Evolutionary conservation across 1,139 yeast genomes (phyloP).

Genomic region (Candida glucosophila): DNA sequence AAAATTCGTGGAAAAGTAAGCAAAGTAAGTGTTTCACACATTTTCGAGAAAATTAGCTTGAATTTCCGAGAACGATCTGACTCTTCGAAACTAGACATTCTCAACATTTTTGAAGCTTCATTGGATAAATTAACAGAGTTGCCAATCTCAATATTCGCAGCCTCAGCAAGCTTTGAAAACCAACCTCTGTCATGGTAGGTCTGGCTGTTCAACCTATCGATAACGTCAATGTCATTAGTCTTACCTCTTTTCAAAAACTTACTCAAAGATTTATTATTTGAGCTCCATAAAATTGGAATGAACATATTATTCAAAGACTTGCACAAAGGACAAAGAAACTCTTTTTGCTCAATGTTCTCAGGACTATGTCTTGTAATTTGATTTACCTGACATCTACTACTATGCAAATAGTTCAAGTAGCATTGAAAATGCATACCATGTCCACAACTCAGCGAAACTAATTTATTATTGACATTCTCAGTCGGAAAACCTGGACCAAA

Average conservation of each 20-base stretch:
- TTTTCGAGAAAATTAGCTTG: conserved; percentile 21
- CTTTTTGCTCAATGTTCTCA: conserved; percentile 60
- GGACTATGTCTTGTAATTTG: conserved; percentile 82
- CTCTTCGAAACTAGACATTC: conserved; percentile 10
- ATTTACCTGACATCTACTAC: conserved; percentile 46
- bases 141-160: conserved; percentile 17
- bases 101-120: conserved; percentile 16
- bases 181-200: conserved; percentile 17
- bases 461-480: conserved; percentile 32
- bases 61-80: conserved; percentile 18
- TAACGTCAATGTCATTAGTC: no score
- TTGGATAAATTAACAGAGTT: conserved; percentile 17
- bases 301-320: conserved; percentile 79
- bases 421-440: conserved; percentile 90
- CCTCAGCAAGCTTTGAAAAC: conserved; percentile 16
- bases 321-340: conserved; percentile 86
- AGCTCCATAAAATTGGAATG: conserved; percentile 57
- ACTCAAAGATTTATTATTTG: conserved; percentile 22
- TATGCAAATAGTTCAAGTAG: conserved; percentile 52
- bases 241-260: not conserved
- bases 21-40: conserved; percentile 27
- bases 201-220: conserved; percentile 11
- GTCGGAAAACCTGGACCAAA: conserved; percentile 69
- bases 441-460: conserved; percentile 78
- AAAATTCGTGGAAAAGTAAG: conserved; percentile 33